phyloP scores from a whole-genome alignment of 768 basidiomycete genomes.

The Rickenella mellea region DNA sequence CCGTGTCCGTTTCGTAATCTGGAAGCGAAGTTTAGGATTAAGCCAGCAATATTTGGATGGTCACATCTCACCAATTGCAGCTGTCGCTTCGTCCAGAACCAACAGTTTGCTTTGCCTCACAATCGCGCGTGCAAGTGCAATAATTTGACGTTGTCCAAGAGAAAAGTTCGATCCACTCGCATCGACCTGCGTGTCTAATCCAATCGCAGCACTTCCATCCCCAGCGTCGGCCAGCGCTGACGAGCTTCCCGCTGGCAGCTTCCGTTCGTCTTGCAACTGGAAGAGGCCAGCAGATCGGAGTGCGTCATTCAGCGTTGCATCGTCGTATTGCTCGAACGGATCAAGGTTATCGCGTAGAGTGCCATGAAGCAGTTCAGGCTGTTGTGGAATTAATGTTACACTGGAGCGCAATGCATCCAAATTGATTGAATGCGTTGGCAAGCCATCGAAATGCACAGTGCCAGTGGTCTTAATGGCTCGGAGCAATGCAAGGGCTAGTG shows the following conservation, averaged over 20 bases:
- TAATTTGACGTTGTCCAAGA: conserved; percentile 35
- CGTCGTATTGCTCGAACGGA: conserved; percentile 39
- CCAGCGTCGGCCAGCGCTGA: conserved; percentile 14
- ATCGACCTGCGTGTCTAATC: conserved; percentile 19
- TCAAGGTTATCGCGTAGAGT: conserved; percentile 39
- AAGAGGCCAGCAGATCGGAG: conserved; percentile 30
- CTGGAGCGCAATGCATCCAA: conserved; percentile 34
- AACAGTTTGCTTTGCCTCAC: conserved; percentile 34
- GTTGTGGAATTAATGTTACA: conserved; percentile 37
- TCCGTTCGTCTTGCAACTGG: conserved; percentile 20
- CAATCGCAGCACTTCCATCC: conserved; percentile 20
- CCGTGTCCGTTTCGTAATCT: conserved; percentile 29
- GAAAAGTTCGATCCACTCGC: conserved; percentile 20
- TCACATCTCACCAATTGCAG: conserved; percentile 27
- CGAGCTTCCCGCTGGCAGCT: conserved; percentile 17
- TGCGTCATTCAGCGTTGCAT: conserved; percentile 29
- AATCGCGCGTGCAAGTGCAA: conserved; percentile 34
- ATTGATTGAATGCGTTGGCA: conserved; percentile 30
- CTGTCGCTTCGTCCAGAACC: conserved; percentile 39
- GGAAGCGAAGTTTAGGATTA: conserved; percentile 9
- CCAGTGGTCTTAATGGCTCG: conserved; percentile 41
- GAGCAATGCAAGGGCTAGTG: conserved; percentile 41
- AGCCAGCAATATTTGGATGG: neutral
- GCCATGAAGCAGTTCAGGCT: conserved; percentile 32
- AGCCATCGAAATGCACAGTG: conserved; percentile 35